Conservation (phyloP, 2,329 filamentous ascomycete genomes). For the Arthroderma sp. region DNA sequence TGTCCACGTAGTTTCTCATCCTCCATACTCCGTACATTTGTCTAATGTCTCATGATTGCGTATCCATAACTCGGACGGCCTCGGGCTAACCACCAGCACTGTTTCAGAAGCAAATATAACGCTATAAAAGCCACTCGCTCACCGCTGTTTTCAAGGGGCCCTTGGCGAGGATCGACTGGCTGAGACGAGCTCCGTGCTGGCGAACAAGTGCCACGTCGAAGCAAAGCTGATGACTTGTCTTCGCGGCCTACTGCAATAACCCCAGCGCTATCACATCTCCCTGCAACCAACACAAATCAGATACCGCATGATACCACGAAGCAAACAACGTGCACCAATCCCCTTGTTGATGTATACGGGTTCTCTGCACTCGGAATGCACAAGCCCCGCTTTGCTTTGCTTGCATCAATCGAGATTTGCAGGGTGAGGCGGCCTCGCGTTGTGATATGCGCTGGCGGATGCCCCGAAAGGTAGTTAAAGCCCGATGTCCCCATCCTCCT, state of each 20-base stretch:
- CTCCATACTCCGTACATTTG: too few species aligned
- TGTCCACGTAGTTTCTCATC: too few species aligned
- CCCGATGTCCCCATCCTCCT: constrained; percentile 18
- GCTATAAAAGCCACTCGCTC: not conserved
- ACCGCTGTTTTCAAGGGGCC: not conserved
- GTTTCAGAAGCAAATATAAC: constrained; percentile 1
- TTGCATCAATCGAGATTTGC: not conserved
- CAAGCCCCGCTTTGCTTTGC: not conserved
- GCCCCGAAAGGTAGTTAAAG: constrained; percentile 11
- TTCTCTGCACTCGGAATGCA: not conserved
- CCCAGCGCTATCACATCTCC: constrained; percentile 1
- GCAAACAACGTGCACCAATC: constrained; percentile 3
- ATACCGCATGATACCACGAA: not conserved
- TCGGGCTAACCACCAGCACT: not conserved
- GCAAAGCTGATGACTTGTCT: not conserved
- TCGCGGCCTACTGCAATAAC: not conserved
- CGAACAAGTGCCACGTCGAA: constrained; percentile 5
- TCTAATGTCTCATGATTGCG: not conserved
- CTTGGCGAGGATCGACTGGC: constrained; percentile 4
- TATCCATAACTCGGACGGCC: not conserved
- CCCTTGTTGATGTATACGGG: not conserved
- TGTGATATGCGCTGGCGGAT: constrained; percentile 2
- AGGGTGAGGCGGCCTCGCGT: not conserved
- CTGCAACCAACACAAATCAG: constrained; percentile 3
- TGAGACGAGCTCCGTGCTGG: not conserved